Conservation (phyloP, 2,329 filamentous ascomycete genomes). For the Penicillium palitans region DNA sequence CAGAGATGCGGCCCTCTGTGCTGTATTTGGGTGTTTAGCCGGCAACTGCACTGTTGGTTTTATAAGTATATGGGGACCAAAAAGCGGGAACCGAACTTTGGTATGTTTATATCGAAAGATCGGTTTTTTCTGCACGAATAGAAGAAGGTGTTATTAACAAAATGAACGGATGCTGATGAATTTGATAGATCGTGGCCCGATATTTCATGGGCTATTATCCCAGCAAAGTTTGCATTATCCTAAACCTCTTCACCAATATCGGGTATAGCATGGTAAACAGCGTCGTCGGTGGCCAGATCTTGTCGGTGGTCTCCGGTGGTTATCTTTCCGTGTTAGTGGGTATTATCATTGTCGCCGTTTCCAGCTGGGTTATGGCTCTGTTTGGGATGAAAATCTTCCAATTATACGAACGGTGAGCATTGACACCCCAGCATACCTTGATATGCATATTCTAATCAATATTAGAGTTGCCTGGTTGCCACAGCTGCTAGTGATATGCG, state of each 20-base stretch:
- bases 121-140: neutral
- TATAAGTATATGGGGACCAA: conserved; percentile 45
- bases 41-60: conserved; percentile 41
- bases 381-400: conserved; percentile 47
- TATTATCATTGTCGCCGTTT: conserved; percentile 39
- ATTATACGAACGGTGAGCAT: conserved; percentile 43
- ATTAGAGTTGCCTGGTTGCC: conserved; percentile 43
- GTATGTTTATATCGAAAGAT: conserved; percentile 23
- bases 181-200: conserved; percentile 39
- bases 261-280: conserved; percentile 47
- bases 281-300: conserved; percentile 47
- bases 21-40: conserved; percentile 39
- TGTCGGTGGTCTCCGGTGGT: conserved; percentile 43
- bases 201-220: conserved; percentile 49
- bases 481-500: conserved; percentile 43
- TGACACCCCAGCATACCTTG: neutral
- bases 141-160: neutral
- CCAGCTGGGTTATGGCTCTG: conserved; percentile 38
- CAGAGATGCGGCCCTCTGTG: conserved; percentile 42
- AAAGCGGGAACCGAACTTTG: conserved; percentile 46
- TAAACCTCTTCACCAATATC: conserved; percentile 46
- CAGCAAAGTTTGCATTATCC: conserved; percentile 40
- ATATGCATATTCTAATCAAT: neutral
- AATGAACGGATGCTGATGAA: conserved; percentile 12
- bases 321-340: conserved; percentile 42